Percentiles rank a stretch among this genome's conserved stretches.
phyloP scores from a whole-genome alignment of 192 early-diverging fungal species.

The Geosiphon pyriformis region DNA sequence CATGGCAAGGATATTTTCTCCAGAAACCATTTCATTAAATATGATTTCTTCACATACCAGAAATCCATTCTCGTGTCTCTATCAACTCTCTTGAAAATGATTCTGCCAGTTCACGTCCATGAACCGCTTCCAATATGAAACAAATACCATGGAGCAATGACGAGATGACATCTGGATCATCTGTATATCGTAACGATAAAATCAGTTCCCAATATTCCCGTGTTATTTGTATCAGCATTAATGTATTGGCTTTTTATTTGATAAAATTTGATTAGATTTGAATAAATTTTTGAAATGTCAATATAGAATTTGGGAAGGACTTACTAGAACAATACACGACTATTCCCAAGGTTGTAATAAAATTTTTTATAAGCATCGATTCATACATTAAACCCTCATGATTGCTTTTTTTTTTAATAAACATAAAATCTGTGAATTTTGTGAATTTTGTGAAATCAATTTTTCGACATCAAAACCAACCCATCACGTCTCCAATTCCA shows the following conservation, averaged over 20 bases:
- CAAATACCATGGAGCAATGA: slow-evolving; percentile 16
- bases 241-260: slow-evolving; percentile 14
- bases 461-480: not conserved
- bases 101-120: slow-evolving; percentile 13
- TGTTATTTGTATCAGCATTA: slow-evolving; percentile 10
- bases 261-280: too few species aligned
- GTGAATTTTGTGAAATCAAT: not conserved
- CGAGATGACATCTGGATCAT: slow-evolving; percentile 6
- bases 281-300: too few species aligned
- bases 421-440: too few species aligned
- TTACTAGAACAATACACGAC: slow-evolving; percentile 24
- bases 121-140: slow-evolving; percentile 2
- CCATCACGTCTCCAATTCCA: slow-evolving; percentile 20
- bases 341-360: slow-evolving; percentile 6
- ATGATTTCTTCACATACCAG: not conserved
- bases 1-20: not conserved
- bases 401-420: too few species aligned
- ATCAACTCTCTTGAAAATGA: slow-evolving; percentile 13
- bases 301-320: not conserved
- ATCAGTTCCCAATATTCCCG: slow-evolving; percentile 24
- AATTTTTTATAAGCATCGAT: slow-evolving; percentile 5
- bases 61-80: slow-evolving; percentile 20
- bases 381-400: slow-evolving; percentile 5
- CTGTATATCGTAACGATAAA: slow-evolving; percentile 17
- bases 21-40: not conserved